Conservation (phyloP, 73 alveolate species). For the Paramecium pentaurelia region DNA sequence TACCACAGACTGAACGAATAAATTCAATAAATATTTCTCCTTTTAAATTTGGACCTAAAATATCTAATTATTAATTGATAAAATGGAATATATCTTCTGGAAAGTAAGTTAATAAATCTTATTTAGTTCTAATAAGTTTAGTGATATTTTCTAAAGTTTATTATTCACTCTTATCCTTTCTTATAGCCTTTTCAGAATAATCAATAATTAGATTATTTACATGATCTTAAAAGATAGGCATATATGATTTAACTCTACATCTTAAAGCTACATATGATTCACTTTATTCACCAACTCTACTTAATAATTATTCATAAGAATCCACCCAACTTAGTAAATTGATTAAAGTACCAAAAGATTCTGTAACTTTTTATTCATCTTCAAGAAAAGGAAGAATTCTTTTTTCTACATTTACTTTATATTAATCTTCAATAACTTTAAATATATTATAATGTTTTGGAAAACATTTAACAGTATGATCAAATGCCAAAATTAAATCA, state of each 20-base stretch:
- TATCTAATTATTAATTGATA: constrained; percentile 18
- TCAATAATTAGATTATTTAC: not conserved
- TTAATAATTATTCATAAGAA: not conserved
- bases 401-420: constrained; percentile 16
- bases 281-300: not conserved
- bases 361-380: constrained; percentile 26
- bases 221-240: constrained; percentile 39
- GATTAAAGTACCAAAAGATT: constrained; percentile 32
- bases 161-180: constrained; percentile 4
- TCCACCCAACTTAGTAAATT: not conserved
- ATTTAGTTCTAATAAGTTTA: not conserved
- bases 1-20: not conserved
- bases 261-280: constrained; percentile 5
- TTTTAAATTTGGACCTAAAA: not conserved
- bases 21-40: constrained; percentile 41
- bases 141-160: not conserved
- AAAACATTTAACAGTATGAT: constrained; percentile 29
- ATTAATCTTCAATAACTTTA: constrained; percentile 2
- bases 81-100: constrained; percentile 43
- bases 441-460: constrained; percentile 35
- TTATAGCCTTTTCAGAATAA: constrained; percentile 31
- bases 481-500: not conserved
- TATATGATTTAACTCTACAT: constrained; percentile 13
- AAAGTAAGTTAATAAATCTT: constrained; percentile 7
- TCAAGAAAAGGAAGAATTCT: constrained; percentile 33